These are phyloP conservation scores for Starmera amethionina DNA, from an alignment of 805 yeast species.

Conservation along the genomic window DNA sequence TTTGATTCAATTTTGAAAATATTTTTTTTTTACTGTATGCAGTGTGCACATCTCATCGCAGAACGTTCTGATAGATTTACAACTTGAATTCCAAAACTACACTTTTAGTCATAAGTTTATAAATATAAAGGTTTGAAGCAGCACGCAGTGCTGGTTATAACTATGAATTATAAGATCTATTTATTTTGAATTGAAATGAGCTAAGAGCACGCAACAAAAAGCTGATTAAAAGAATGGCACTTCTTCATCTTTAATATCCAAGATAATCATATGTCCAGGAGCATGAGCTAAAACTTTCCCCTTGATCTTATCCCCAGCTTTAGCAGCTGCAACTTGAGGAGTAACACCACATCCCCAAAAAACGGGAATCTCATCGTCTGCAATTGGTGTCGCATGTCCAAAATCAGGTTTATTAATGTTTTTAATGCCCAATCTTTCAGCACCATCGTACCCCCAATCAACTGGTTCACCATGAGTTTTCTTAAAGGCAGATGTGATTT, in stretches of 20 bases:
- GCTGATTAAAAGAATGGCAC: not conserved
- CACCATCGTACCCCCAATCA: slow-evolving; percentile 32
- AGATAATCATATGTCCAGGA: slow-evolving; percentile 28
- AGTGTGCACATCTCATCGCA: too few species aligned
- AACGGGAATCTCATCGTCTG: slow-evolving; percentile 28
- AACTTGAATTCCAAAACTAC: too few species aligned
- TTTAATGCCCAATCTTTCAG: slow-evolving; percentile 24
- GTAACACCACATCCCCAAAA: slow-evolving; percentile 38
- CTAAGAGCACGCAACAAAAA: too few species aligned
- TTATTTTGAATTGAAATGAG: too few species aligned
- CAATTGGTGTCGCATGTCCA: slow-evolving; percentile 24
- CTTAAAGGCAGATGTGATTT: slow-evolving; percentile 21
- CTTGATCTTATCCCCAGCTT: slow-evolving; percentile 17
- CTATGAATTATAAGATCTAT: too few species aligned
- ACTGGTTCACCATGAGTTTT: slow-evolving; percentile 32
- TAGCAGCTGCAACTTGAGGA: slow-evolving; percentile 25
- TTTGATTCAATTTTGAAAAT: too few species aligned
- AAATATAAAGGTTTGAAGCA: too few species aligned
- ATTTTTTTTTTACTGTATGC: too few species aligned
- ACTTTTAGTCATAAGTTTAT: too few species aligned
- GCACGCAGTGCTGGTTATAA: too few species aligned
- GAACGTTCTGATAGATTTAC: too few species aligned
- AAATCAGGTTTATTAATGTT: slow-evolving; percentile 25
- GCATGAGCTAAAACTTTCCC: slow-evolving; percentile 25
- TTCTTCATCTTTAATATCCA: slow-evolving; percentile 22